Conservation (phyloP, 495 filamentous ascomycete species). For the Letharia columbiana region DNA sequence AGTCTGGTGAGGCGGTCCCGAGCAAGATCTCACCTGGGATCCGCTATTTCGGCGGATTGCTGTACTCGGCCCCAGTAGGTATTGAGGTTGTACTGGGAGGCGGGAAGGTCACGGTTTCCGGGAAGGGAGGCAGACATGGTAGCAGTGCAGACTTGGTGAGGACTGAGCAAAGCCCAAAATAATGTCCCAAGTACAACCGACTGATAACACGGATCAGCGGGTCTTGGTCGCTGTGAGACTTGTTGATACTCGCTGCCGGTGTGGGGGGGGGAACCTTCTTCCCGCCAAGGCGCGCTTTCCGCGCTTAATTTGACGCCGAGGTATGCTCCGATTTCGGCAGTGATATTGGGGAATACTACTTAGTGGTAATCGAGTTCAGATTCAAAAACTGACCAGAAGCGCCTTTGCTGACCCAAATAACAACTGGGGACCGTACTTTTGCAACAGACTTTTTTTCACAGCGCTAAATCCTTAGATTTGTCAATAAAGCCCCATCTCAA, state of each 20-base stretch:
- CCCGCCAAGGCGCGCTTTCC: constrained; percentile 2
- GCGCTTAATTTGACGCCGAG: constrained; percentile 1
- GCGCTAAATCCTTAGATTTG: too few relatives aligned
- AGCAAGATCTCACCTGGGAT: constrained; percentile 72
- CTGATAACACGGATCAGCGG: background rate
- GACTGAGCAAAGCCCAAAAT: background rate
- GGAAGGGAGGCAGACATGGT: constrained; percentile 86
- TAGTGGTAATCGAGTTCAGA: too few relatives aligned
- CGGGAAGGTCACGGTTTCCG: constrained; percentile 74
- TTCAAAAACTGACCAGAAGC: too few relatives aligned
- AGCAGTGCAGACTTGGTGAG: background rate
- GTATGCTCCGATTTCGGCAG: too few relatives aligned
- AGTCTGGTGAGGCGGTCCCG: constrained; percentile 20
- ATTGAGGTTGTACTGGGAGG: constrained; percentile 81
- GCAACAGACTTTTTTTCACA: too few relatives aligned
- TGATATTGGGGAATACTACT: too few relatives aligned
- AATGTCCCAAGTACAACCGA: background rate
- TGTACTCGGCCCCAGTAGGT: constrained; percentile 94
- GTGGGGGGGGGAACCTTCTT: background rate
- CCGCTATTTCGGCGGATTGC: constrained; percentile 82
- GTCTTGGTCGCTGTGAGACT: background rate
- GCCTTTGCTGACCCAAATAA: too few relatives aligned
- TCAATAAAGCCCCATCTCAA: too few relatives aligned
- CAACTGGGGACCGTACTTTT: too few relatives aligned
- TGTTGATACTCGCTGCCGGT: too few relatives aligned